Percentiles rank a stretch among this genome's conserved stretches.
These are phyloP conservation scores for Megacollybia platyphylla DNA, from an alignment of 1,284 basidiomycete species.

Conservation along the genomic window DNA sequence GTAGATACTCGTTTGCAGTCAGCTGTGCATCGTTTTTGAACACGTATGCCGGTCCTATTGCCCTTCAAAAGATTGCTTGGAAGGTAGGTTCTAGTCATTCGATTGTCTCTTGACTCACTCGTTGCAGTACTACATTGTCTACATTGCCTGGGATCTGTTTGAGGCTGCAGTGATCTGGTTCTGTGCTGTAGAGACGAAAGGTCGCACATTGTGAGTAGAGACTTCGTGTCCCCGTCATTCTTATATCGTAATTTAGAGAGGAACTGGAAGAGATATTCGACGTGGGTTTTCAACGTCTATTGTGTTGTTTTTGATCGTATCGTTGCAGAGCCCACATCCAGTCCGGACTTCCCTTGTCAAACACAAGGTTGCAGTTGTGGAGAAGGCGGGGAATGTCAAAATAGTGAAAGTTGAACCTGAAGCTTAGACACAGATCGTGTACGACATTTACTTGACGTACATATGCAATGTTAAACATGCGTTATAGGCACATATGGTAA, in stretches of 20 bases:
- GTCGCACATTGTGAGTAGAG: constrained; percentile 23
- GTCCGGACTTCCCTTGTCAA: constrained; percentile 23
- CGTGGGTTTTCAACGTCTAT: not conserved
- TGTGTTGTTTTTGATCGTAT: not conserved
- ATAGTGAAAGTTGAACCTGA: constrained; percentile 6
- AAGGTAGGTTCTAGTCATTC: constrained; percentile 13
- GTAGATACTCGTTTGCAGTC: constrained; percentile 28
- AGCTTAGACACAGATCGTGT: no score
- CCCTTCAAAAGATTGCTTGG: constrained; percentile 31
- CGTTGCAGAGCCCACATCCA: constrained; percentile 20
- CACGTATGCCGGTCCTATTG: constrained; percentile 34
- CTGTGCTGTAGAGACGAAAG: constrained; percentile 26
- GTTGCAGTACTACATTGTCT: constrained; percentile 22
- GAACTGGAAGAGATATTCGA: constrained; percentile 28
- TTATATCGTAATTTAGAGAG: constrained; percentile 14
- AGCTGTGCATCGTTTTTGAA: constrained; percentile 38
- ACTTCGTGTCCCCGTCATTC: not conserved
- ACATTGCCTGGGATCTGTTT: constrained; percentile 24
- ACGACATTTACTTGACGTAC: no score
- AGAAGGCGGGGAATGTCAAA: constrained; percentile 14
- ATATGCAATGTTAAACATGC: no score
- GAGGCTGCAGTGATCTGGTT: constrained; percentile 22
- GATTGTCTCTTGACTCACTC: not conserved
- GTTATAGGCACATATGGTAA: no score
- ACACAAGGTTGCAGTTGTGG: constrained; percentile 21